Evolutionary conservation across 352 stramenopile species (phyloP), one percentile per base, ranked within the genome.

Genomic region (Globisporangium echinulatum): DNA sequence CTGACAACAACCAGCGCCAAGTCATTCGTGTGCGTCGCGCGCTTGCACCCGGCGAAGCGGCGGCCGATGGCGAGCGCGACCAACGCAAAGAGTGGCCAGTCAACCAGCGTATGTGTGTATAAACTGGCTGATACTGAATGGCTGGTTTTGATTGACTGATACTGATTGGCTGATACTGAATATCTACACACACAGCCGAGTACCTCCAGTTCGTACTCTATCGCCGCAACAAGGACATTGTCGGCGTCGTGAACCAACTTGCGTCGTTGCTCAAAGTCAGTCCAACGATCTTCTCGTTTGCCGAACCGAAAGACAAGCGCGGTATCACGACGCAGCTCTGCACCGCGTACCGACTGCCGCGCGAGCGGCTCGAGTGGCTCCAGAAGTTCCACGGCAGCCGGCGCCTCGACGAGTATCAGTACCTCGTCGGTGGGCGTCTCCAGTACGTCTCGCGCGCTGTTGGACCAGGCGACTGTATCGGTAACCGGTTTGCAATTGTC

Each of bases 231-330:
- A 90, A 93, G 67, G 96, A 99, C 64, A 98, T 94, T 11, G 82
- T 88, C 17, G 92, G 79, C 15, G 77, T 89, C 33, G 84, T 96
- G 68, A 77, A 84, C 51, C 85, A 94, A 62, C 57, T 97, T 11
- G 77, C 76, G 37, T 87, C 87, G n/a, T 70, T 78, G 11, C 70
- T 96, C 62, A 78, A 84, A 19, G 55, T 89, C 37, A 90, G 79
- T 52, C 69, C 83, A 11, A 82, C 83, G 40, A 62, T 74, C 19
- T 91, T 98, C 57, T 87, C 79, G 49, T 98, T 96, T 71, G 94
- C 95, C 19, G 96, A 96, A 15, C 98, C 97, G 50, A 99, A 99
- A 65, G 96, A 99, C 75, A 98, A 98, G 75, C 82, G 96, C 42
- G 96, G 90, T 8, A 89, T 98, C 56, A 98, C 96, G 14, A 93